Percentiles rank a stretch among this genome's conserved stretches.
These are phyloP conservation scores for Pseudotulostoma volvatum DNA, from an alignment of 495 filamentous ascomycete genomes.

Conservation along the genomic window DNA sequence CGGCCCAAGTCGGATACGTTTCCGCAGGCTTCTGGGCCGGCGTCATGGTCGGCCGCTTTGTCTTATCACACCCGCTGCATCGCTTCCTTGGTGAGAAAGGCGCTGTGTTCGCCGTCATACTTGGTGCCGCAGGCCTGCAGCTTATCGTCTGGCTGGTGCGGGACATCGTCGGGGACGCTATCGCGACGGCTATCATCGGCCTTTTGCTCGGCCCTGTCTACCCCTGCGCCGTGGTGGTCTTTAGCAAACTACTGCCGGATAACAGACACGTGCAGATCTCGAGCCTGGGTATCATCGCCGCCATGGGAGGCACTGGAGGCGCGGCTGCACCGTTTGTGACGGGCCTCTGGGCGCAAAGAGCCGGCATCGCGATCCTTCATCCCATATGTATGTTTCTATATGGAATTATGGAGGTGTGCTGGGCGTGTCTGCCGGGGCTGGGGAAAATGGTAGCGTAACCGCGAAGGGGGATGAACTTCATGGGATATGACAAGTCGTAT, in stretches of 20 bases:
- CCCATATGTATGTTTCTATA: slow-evolving; percentile 52
- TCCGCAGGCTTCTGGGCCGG: slow-evolving; percentile 65
- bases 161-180: slow-evolving; percentile 51
- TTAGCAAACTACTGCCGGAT: slow-evolving; percentile 44
- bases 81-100: slow-evolving; percentile 49
- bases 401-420: slow-evolving; percentile 50
- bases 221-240: slow-evolving; percentile 52
- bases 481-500: no score
- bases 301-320: slow-evolving; percentile 59
- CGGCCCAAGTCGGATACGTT: slow-evolving; percentile 57
- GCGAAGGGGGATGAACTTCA: no score
- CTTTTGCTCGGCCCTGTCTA: slow-evolving; percentile 65
- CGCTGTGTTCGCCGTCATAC: slow-evolving; percentile 43
- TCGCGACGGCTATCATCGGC: slow-evolving; percentile 56
- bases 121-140: slow-evolving; percentile 47
- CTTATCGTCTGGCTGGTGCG: slow-evolving; percentile 62
- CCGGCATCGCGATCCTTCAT: slow-evolving; percentile 61
- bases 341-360: slow-evolving; percentile 49
- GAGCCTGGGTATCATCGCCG: slow-evolving; percentile 50
- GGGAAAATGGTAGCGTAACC: no score
- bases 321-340: slow-evolving; percentile 61
- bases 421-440: slow-evolving; percentile 32
- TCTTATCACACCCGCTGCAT: slow-evolving; percentile 45
- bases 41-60: slow-evolving; percentile 52
- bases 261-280: slow-evolving; percentile 48